Evolutionary conservation across 2,329 filamentous ascomycete genomes (phyloP), one percentile per base, ranked within the genome.

Genomic region (Lomentospora prolificans): DNA sequence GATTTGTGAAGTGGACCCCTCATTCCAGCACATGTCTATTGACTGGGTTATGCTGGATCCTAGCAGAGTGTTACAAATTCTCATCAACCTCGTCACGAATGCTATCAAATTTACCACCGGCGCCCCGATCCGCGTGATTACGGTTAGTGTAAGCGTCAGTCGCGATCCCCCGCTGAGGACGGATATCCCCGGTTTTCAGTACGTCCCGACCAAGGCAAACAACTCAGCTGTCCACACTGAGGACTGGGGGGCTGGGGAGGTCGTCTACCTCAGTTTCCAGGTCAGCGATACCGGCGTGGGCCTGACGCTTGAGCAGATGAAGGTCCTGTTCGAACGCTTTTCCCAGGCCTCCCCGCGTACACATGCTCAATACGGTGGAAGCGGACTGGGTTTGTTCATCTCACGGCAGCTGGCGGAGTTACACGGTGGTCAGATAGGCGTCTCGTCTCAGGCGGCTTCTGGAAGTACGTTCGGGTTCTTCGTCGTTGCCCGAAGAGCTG

Each of bases 381-480:
- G 81, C 0, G 85, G 85, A 0, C 70, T 89, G 0, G 85, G 85
- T 0, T 71, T 91, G 1, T 90, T 90, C 70, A 90, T 91, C 64
- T 89, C 83, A 3, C 78, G 86, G 33, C 86, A 87, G 62, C 71
- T 91, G 51, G 87, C 85, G 1, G 86, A 90, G 65, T 71, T 90
- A 53, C 87, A 90, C 69, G 87, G 87, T 12, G 87, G 87, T 2
- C 85, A 89, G 64, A 89, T 90, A 55, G 86, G 86, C 6, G 86
- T 90, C 3, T 76, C 78, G 1, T 88, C 85, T 0, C 72, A 80
- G 58, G 78, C 82, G 57, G 86, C 84, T 10, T 74, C 81, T 33
- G 87, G 87, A 33, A 88, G 84, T 67, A 88, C 81, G 0, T 90
- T 90, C 67, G 85, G 81, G 27, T 90, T 91, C 66, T 90, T 89